These are phyloP conservation scores for Cylindrotheca closterium DNA, from an alignment of 108 stramenopile genomes.

Conservation along the genomic window DNA sequence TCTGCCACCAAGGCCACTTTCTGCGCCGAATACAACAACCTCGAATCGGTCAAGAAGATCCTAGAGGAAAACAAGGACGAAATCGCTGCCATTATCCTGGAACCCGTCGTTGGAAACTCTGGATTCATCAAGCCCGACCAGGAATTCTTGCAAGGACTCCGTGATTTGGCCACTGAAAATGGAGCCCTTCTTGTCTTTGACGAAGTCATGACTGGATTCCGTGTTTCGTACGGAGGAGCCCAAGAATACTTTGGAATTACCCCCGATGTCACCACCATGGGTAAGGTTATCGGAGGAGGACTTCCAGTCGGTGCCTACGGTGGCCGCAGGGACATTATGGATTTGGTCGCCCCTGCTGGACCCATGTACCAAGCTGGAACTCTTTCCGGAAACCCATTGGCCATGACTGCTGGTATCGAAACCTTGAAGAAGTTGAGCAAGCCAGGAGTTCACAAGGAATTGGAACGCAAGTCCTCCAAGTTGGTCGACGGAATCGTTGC, in stretches of 20 bases:
- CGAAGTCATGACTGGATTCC: slow-evolving; percentile 99
- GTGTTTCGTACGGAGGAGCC: slow-evolving; percentile 95
- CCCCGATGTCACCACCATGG: slow-evolving; percentile 98
- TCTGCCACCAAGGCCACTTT: slow-evolving; percentile 91
- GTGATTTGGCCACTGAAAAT: slow-evolving; percentile 84
- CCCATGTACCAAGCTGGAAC: slow-evolving; percentile 99
- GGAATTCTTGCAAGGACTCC: slow-evolving; percentile 92
- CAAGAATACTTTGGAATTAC: slow-evolving; percentile 96
- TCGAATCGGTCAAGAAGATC: slow-evolving; percentile 87
- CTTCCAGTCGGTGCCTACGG: slow-evolving; percentile 98
- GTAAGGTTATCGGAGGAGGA: slow-evolving; percentile 98
- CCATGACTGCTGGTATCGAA: slow-evolving; percentile 98
- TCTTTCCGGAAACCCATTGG: slow-evolving; percentile 95
- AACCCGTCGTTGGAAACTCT: slow-evolving; percentile 98
- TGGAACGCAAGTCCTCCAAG: slow-evolving; percentile 89
- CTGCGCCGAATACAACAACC: slow-evolving; percentile 97
- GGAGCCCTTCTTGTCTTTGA: slow-evolving; percentile 96
- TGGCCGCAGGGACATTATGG: slow-evolving; percentile 97
- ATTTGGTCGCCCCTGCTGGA: slow-evolving; percentile 95
- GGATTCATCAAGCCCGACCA: slow-evolving; percentile 97
- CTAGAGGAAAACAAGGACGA: slow-evolving; percentile 90
- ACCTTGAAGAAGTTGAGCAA: slow-evolving; percentile 90
- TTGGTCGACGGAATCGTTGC: slow-evolving; percentile 89
- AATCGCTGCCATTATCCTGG: slow-evolving; percentile 94
- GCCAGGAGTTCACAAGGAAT: slow-evolving; percentile 88